Evolutionary conservation across 139 green algal species (phyloP), one percentile per base, ranked within the genome.

Genomic region (Chlorella sp.): DNA sequence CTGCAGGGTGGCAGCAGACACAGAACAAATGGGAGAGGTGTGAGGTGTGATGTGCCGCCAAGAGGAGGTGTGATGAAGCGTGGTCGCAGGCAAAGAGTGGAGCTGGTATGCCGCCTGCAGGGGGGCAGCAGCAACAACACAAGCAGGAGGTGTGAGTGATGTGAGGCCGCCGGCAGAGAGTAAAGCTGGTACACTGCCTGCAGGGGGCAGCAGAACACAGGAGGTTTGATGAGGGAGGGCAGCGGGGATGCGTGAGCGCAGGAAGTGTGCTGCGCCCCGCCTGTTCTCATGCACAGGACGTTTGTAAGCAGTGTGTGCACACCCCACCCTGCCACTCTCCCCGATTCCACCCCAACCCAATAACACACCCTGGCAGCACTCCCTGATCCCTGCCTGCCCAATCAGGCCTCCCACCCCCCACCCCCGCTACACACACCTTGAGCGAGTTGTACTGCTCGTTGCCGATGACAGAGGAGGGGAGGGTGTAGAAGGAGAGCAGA

Each of bases 161-260:
- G n/a, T n/a, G 91, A 93, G 28, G 78, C 85, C 21, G 53, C 88
- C 18, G 93, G 83, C 75, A 96, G 94, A 86, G 97, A 98, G 94
- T 99, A 99, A 92, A 97, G 99, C 92, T 97, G 97, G 94, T 99
- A 99, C 18, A 97, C 98, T 0, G 98, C 98, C 26, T 86, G 53
- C 34, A 34, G 30, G 88, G 68, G 16, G 53, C 24, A 3, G 81
- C 53, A 21, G 57, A n/a, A 15, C 1, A 19, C 3, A 60, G 76
- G n/a, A n/a, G n/a, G n/a, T n/a, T n/a, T n/a, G n/a, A n/a, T n/a
- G n/a, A n/a, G n/a, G n/a, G n/a, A n/a, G n/a, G n/a, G n/a, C n/a
- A n/a, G n/a, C n/a, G n/a, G n/a, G n/a, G n/a, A n/a, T n/a, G n/a
- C n/a, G n/a, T n/a, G n/a, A n/a, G n/a, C n/a, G n/a, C n/a, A n/a